Base-by-base conservation (phyloP, 106 monocot species). In the Vanilla planifolia region DNA sequence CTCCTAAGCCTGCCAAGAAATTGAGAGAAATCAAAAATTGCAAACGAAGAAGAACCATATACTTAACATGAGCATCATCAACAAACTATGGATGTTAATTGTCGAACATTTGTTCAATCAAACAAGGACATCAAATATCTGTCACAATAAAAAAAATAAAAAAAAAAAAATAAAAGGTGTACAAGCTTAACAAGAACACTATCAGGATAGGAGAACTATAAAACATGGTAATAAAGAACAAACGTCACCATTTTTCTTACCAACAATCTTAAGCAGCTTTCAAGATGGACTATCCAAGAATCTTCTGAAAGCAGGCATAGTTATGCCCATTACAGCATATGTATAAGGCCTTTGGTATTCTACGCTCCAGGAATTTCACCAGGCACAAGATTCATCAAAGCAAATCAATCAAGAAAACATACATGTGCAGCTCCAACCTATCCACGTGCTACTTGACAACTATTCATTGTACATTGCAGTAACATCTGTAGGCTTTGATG, bases 261-360 rank as follows among this genome's bases (percentile, higher is more conserved):
- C 79, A 83, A 88, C 68, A 43, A 79, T 48, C 34, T 68, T 36
- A 80, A 69, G 73, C 64, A 70, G 72, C 61, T 52, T 34, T 59
- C 64, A 45, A 27, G 63, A 36, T 61, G 64, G 72, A 61, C 48
- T 55, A 63, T 71, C 68, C 46, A 69, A 68, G 73, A 68, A 59
- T 59, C 73, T 67, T 77, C 81, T 37, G 68, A 64, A 79, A 60
- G 45, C 59, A 60, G 52, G 27, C 56, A 71, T n/a, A 73, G 45
- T 61, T 79, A 65, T 80, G 77, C 30, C 53, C 76, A 40, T 59
- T 56, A 63, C 55, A 67, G 74, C 67, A 75, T 43, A 23, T 37
- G 65, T 45, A 66, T 60, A 51, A 46, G 64, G 64, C 52, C 67
- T 33, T 53, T 67, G 62, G 62, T 46, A 45, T 68, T 23, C 62